These are phyloP conservation scores for Phytophthora podocarpi DNA, from an alignment of 352 stramenopile genomes.

Conservation along the genomic window DNA sequence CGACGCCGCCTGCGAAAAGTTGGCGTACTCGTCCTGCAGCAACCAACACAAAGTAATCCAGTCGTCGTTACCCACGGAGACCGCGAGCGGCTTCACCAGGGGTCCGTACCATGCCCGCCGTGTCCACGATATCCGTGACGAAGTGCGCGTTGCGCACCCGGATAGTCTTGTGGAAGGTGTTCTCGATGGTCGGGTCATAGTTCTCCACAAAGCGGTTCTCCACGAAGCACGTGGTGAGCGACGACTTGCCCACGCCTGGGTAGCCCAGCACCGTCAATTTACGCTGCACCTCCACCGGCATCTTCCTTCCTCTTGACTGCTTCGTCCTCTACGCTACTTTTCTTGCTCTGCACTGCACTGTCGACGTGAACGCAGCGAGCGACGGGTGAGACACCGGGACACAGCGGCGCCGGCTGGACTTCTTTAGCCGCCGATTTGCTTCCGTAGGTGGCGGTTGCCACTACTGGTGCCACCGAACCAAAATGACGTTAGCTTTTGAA, in stretches of 20 bases:
- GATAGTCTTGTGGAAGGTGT: constrained; percentile 96
- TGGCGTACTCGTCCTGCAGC: constrained; percentile 94
- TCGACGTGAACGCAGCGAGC: background rate
- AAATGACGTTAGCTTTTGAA: no score
- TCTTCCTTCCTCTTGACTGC: constrained; percentile 31
- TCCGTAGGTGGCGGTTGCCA: background rate
- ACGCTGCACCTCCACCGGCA: constrained; percentile 94
- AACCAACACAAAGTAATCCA: constrained; percentile 8
- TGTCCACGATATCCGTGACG: constrained; percentile 97
- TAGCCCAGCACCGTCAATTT: constrained; percentile 96
- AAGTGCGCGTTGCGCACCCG: constrained; percentile 97
- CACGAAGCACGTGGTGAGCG: constrained; percentile 94
- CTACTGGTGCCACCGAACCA: background rate
- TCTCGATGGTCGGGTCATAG: constrained; percentile 97
- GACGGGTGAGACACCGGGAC: constrained; percentile 24
- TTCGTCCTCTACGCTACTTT: background rate
- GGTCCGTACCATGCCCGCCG: constrained; percentile 90
- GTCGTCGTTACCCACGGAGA: background rate
- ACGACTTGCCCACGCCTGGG: constrained; percentile 95
- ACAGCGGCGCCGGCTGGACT: background rate
- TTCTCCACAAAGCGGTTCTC: constrained; percentile 92
- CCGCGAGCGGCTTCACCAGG: background rate
- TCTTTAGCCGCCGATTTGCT: constrained; percentile 1
- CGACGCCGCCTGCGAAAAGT: constrained; percentile 95
- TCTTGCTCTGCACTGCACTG: constrained; percentile 16